Evolutionary conservation across 306 rosid species (phyloP).

Genomic region (Begonia masoniana): DNA sequence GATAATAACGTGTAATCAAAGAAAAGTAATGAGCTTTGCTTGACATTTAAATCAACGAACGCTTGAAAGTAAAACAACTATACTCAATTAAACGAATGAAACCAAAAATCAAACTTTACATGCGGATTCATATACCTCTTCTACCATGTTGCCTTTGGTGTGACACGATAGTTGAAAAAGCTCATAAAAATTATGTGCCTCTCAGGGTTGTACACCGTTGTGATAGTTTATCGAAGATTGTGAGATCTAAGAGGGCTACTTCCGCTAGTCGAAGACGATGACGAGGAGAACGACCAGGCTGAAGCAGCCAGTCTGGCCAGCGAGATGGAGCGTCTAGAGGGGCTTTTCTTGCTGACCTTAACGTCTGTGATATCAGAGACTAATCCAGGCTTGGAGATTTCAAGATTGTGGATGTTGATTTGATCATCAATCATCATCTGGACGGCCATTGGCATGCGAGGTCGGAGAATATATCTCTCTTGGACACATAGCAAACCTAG

Average conservation of each 20-base stretch:
- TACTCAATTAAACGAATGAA: too few species aligned
- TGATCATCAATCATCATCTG: constrained; percentile 13
- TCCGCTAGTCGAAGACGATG: not conserved
- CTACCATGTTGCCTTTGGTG: too few species aligned
- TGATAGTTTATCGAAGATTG: not conserved
- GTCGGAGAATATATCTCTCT: constrained; percentile 17
- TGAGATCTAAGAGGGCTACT: not conserved
- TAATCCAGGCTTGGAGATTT: constrained; percentile 11
- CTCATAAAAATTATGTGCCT: too few species aligned
- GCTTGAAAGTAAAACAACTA: too few species aligned
- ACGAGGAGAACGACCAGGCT: not conserved
- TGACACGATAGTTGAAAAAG: too few species aligned
- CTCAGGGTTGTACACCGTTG: too few species aligned
- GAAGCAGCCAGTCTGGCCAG: not conserved
- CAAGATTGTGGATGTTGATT: constrained; percentile 3
- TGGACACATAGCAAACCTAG: constrained; percentile 21
- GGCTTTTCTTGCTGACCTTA: constrained; percentile 5
- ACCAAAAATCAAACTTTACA: too few species aligned
- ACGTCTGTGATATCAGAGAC: constrained; percentile 11
- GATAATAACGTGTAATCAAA: too few species aligned
- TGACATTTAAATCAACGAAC: too few species aligned
- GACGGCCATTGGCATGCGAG: constrained; percentile 15
- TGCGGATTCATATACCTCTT: too few species aligned
- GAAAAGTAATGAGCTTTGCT: too few species aligned
- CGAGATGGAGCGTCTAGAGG: not conserved